Base-by-base conservation (phyloP, 2,329 filamentous ascomycete genomes). In the Phaeosphaeria sp. region DNA sequence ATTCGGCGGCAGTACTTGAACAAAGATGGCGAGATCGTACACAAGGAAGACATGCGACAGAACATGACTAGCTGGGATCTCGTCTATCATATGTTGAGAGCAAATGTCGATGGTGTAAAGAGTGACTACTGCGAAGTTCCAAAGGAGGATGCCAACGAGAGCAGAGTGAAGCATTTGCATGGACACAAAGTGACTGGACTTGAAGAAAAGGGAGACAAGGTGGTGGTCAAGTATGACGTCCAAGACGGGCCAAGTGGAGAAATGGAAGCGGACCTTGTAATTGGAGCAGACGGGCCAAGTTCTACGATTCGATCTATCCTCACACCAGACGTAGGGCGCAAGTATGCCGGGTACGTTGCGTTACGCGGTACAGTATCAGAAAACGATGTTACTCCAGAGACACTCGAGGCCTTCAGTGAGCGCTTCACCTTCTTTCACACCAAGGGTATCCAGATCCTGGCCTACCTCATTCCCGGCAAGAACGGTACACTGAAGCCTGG, bases 381-480 rank as follows among this genome's bases (percentile, higher is more conserved):
- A 49, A 49, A 61, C 27, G 30, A 58, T 15, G 69, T 73, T 1
- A 65, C 63, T 6, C 36, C 60, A 0, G n/a, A 56, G 6, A 68
- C 73, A 0, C 58, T 52, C 21, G 61, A 68, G 52, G 61, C 66
- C 0, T 79, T 80, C 55, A 59, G 66, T 15, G 74, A 79, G 50
- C 73, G 74, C 40, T 79, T 81, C 52, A 76, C 76, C 1, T 81
- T 81, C 63, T 39, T 39, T 15, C 77, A 79, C 50, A 52, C 67
- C 0, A 49, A 59, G 8, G 77, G 76, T 15, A 68, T 76, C 1
- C 77, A 80, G 49, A 74, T 77, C 20, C 68, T 80, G 1, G 77
- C 74, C 13, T 83, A 83, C 59, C 66, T 79, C 5, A 81, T 84
- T n/a, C 81, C 81, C 0, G 78, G 78, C 1, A 68, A 75, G 15